A percentile compares a stretch with the other conserved stretches of the same genome.
Evolutionary conservation across 176 grass and related monocot species (phyloP).

Genomic region (Hyparrhenia diplandra): DNA sequence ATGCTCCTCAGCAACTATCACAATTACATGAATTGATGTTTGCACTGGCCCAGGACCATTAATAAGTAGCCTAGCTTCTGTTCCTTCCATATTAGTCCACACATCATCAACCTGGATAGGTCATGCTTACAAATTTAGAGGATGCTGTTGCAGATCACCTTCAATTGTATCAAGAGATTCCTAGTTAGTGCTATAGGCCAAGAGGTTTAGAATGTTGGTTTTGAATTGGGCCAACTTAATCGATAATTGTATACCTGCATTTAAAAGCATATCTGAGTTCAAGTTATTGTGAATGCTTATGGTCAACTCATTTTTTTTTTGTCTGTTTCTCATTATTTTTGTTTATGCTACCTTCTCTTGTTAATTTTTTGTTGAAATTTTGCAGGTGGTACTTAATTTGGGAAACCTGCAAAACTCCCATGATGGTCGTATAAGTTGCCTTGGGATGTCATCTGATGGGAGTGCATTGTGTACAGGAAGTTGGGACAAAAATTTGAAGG

Average conservation of each 20-base stretch:
- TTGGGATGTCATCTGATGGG: slow-evolving; percentile 90
- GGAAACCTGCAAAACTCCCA: slow-evolving; percentile 88
- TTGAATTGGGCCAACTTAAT: background rate
- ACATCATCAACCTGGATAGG: background rate
- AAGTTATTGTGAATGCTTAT: background rate
- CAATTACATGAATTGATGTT: background rate
- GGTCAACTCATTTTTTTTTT: background rate
- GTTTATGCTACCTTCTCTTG: background rate
- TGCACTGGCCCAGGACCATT: background rate
- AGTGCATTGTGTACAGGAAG: slow-evolving; percentile 99
- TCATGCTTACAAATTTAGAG: background rate
- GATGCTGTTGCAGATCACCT: background rate
- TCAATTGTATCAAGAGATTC: background rate
- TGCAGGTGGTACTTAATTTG: slow-evolving; percentile 81
- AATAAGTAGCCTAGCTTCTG: background rate
- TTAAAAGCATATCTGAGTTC: background rate
- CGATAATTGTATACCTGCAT: background rate
- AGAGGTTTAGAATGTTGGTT: background rate
- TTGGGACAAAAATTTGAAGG: slow-evolving; percentile 99
- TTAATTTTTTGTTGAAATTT: background rate
- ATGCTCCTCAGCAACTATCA: background rate
- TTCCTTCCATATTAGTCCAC: background rate
- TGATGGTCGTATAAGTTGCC: slow-evolving; percentile 79
- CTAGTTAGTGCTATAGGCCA: background rate
- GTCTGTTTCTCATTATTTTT: background rate